These are phyloP conservation scores for Dorcoceras hygrometricum DNA, from an alignment of 257 asterid genomes.

Conservation along the genomic window DNA sequence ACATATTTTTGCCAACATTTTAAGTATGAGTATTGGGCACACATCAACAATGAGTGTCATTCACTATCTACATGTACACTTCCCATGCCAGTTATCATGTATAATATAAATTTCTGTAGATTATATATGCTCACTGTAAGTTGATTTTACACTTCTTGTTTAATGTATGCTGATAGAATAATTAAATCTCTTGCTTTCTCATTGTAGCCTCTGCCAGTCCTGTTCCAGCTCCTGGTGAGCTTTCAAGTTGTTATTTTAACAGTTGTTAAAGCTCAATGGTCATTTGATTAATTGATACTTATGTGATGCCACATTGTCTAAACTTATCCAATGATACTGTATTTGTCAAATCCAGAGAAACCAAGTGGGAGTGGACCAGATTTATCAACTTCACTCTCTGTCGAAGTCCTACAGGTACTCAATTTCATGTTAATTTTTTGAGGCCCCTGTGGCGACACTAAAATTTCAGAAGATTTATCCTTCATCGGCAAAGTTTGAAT, in stretches of 20 bases:
- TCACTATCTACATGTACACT: background rate
- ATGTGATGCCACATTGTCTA: no score
- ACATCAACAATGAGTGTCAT: background rate
- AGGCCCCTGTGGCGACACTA: background rate
- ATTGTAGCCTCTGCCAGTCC: conserved; percentile 30
- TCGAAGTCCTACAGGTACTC: conserved; percentile 36
- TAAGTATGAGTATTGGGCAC: no score
- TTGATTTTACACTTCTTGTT: background rate
- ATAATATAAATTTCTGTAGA: no score
- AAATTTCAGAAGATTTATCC: background rate
- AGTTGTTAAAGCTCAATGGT: no score
- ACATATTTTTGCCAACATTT: background rate
- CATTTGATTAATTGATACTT: background rate
- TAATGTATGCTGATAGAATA: background rate
- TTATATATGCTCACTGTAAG: background rate
- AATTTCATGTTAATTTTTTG: background rate
- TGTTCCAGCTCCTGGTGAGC: conserved; percentile 48
- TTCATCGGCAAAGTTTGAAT: no score
- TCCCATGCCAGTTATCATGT: no score
- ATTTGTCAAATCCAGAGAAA: conserved; percentile 31
- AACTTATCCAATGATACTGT: background rate
- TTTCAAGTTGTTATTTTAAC: background rate
- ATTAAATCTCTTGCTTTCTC: background rate
- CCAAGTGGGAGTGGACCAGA: conserved; percentile 29
- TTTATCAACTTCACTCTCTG: conserved; percentile 29